A percentile compares a stretch with the other conserved stretches of the same genome.
Conservation (phyloP, 169 alveolate species). For the Theileria equi region DNA sequence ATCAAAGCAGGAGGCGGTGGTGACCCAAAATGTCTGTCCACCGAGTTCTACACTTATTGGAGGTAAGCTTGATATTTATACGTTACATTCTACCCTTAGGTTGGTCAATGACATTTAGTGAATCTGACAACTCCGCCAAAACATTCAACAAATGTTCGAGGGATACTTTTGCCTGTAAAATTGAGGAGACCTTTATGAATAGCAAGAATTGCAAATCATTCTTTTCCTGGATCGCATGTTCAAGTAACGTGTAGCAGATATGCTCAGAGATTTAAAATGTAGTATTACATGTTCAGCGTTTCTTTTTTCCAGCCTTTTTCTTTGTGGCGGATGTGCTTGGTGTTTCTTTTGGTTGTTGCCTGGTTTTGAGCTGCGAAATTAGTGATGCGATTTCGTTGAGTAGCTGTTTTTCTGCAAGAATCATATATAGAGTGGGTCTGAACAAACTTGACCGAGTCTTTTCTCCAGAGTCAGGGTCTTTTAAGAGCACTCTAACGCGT, state of each 20-base stretch:
- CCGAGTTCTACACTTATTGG: constrained; percentile 9
- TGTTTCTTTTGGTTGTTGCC: constrained; percentile 28
- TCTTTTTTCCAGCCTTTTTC: constrained; percentile 20
- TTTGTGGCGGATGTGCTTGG: constrained; percentile 15
- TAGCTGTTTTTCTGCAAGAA: constrained; percentile 28
- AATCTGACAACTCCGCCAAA: neutral
- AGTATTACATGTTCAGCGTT: neutral
- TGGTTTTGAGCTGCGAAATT: constrained; percentile 44
- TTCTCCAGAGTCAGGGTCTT: constrained; percentile 11
- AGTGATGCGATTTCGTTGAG: constrained; percentile 35
- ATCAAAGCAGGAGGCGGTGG: neutral
- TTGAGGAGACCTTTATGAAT: constrained; percentile 10
- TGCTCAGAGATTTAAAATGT: neutral
- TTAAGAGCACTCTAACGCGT: constrained; percentile 64
- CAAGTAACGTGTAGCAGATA: neutral
- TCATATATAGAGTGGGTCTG: neutral
- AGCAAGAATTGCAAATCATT: constrained; percentile 14
- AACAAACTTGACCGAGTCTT: constrained; percentile 27
- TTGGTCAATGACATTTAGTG: constrained; percentile 14
- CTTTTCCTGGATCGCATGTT: constrained; percentile 55
- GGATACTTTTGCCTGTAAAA: constrained; percentile 22
- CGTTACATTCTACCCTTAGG: neutral
- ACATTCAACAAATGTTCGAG: neutral
- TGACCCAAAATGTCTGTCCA: constrained; percentile 44
- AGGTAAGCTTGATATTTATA: constrained; percentile 6